These are phyloP conservation scores for Spergularia azorica DNA, from an alignment of 179 eudicot genomes.

Conservation along the genomic window DNA sequence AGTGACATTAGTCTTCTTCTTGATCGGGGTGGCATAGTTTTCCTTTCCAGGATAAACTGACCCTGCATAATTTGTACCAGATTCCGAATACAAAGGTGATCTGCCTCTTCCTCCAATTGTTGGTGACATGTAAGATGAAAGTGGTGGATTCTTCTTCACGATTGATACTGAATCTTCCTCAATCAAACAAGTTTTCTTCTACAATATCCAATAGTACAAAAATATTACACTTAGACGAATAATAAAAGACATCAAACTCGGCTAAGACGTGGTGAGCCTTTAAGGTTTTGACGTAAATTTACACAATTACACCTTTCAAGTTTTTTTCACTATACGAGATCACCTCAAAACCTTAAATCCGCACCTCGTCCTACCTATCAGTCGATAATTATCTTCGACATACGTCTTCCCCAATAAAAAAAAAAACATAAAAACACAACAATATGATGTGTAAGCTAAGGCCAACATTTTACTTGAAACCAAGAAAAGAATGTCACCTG, in stretches of 20 bases:
- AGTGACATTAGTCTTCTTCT: conserved; percentile 28
- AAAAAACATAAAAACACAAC: too few species aligned
- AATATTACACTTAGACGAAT: background rate
- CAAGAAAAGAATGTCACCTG: conserved; percentile 40
- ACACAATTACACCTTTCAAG: too few species aligned
- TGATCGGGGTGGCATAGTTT: conserved; percentile 45
- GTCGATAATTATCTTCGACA: too few species aligned
- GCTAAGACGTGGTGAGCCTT: background rate
- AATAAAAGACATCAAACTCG: background rate
- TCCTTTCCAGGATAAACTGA: conserved; percentile 42
- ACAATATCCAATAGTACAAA: background rate
- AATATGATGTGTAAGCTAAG: too few species aligned
- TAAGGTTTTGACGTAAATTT: too few species aligned
- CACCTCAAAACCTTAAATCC: too few species aligned
- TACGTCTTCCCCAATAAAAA: background rate
- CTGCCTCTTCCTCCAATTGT: conserved; percentile 30
- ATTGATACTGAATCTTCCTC: conserved; percentile 30
- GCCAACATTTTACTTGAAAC: background rate
- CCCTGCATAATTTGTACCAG: conserved; percentile 42
- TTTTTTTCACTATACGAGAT: too few species aligned
- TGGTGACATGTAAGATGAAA: conserved; percentile 49
- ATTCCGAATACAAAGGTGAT: conserved; percentile 36
- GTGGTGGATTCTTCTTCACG: conserved; percentile 45
- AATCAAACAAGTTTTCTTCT: conserved; percentile 29
- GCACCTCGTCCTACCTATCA: too few species aligned